Percentiles rank a stretch among this genome's conserved stretches.
Conservation (phyloP, 2,329 filamentous ascomycete species). For the Epichloe festucae region DNA sequence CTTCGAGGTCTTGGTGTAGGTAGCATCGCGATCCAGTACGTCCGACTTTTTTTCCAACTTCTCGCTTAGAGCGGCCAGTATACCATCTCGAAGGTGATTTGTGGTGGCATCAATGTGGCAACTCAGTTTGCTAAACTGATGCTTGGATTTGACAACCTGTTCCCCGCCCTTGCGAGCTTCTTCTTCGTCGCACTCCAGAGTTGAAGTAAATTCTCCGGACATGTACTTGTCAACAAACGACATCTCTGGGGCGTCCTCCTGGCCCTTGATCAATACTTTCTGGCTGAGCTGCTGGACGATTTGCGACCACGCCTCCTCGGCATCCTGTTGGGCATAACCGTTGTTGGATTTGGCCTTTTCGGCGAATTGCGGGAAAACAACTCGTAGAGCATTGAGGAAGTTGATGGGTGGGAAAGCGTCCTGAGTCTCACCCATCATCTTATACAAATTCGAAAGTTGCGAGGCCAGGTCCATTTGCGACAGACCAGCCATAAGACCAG, state of each 20-base stretch:
- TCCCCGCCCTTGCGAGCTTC: conserved; percentile 64
- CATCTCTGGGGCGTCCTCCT: conserved; percentile 32
- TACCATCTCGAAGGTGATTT: conserved; percentile 84
- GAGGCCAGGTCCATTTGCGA: conserved; percentile 56
- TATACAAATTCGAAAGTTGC: conserved; percentile 72
- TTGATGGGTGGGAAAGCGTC: conserved; percentile 70
- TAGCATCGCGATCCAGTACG: conserved; percentile 60
- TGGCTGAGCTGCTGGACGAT: conserved; percentile 73
- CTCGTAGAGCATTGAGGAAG: conserved; percentile 71
- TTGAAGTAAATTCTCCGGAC: conserved; percentile 65
- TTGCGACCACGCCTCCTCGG: conserved; percentile 96
- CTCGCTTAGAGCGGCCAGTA: conserved; percentile 69
- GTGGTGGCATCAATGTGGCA: conserved; percentile 84
- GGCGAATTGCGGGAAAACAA: conserved; percentile 80
- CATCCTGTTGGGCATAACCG: conserved; percentile 94
- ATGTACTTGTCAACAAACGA: conserved; percentile 89
- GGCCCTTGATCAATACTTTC: conserved; percentile 56
- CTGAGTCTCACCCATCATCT: conserved; percentile 80
- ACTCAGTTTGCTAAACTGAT: conserved; percentile 76
- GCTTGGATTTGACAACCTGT: conserved; percentile 50
- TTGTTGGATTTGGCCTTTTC: conserved; percentile 71
- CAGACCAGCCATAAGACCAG: conserved; percentile 30
- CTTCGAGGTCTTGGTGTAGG: conserved; percentile 82
- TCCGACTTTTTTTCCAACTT: conserved; percentile 82
- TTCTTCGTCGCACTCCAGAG: conserved; percentile 73